Evolutionary conservation across 768 basidiomycete genomes (phyloP).

Genomic region (Termitomyces eurrhizus): DNA sequence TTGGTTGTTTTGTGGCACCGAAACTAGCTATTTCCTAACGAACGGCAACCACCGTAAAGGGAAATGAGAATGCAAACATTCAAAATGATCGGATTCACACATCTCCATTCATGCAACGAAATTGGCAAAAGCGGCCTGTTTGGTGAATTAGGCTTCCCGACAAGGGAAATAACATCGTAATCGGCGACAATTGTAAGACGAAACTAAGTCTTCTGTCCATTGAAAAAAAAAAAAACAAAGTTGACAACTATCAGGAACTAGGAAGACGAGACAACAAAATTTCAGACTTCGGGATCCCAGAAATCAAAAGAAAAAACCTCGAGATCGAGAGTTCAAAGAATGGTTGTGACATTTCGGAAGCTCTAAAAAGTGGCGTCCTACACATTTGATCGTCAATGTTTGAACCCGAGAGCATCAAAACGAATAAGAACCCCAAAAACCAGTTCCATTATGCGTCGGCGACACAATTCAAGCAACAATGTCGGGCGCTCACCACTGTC

Average conservation of each 20-base stretch:
- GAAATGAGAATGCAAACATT: neutral
- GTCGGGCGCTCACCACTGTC: neutral
- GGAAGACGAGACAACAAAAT: too few species aligned
- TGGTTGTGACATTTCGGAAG: neutral
- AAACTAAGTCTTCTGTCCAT: neutral
- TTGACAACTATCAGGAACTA: neutral
- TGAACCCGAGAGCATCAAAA: neutral
- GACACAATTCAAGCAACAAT: neutral
- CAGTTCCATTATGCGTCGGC: neutral
- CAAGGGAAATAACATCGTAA: neutral
- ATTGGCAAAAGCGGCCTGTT: neutral
- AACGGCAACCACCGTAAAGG: too few species aligned
- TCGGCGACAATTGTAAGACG: neutral
- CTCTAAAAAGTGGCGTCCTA: neutral
- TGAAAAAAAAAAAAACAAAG: neutral
- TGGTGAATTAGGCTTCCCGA: neutral
- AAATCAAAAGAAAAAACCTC: neutral
- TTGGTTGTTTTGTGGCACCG: neutral
- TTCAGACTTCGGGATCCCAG: neutral
- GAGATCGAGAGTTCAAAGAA: neutral
- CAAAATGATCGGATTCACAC: neutral
- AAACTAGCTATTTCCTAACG: neutral
- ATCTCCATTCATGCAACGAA: neutral
- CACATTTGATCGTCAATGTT: neutral
- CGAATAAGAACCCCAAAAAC: neutral